Base-by-base conservation (phyloP, 768 basidiomycete species). In the Tylopilus rubrobrunneus region DNA sequence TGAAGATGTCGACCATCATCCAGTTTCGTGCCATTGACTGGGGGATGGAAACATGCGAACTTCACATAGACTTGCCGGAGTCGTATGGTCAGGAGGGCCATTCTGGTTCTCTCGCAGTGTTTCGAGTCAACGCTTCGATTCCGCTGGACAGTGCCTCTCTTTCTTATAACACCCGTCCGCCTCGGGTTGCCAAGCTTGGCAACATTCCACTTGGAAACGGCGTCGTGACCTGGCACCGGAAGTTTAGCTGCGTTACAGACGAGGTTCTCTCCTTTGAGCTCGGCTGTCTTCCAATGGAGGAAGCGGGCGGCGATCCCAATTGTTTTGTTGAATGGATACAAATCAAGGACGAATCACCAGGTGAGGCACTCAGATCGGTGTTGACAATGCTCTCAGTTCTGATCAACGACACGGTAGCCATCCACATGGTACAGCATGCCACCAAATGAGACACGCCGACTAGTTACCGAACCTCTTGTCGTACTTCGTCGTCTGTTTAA, bases 11-110 rank as follows among this genome's bases (percentile, higher is more conserved):
- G 4, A 58, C 57, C 1, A 46, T 58, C 29, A 10, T 58, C n/a
- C 57, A 58, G 44, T 58, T 58, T 37, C 57, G 57, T 11, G 51
- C 57, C 0, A 58, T 58, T 3, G 57, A 58, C 40, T 58, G 57
- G 57, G 57, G 57, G 9, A 58, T 59, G 57, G 57, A 46, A 25
- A 54, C 43, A 2, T 58, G 57, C 12, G 57, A 53, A 8, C 57
- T 58, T 28, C 57, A 59, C 19, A 2, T 58, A 4, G 49, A 53
- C 34, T 12, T 59, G 14, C 56, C 57, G 5, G 57, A 45, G 37
- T 44, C 27, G 2, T 45, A 33, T 2, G 47, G 51, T 42, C 57
- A 41, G 12, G 47, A 25, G 12, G 51, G 50, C 7, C 50, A 49
- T 19, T 36, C 51, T 5, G 57, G 57, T 29, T 36, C 51, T 5